Percentiles rank a stretch among this genome's conserved stretches.
phyloP scores from a whole-genome alignment of 164 flowering plant species.

The Stephania yunnanensis region DNA sequence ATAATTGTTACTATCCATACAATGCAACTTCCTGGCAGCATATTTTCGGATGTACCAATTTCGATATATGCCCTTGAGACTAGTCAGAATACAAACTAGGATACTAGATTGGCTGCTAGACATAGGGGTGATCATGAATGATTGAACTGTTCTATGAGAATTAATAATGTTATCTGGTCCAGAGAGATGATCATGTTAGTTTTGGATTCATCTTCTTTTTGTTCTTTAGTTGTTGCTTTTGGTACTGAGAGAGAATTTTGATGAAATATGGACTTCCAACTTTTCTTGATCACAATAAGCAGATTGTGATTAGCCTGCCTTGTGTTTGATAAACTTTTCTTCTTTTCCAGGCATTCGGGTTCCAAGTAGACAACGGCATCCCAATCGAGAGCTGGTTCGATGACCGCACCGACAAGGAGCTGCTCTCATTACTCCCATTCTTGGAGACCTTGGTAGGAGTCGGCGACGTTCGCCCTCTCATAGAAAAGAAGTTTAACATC shows the following conservation, averaged over 20 bases:
- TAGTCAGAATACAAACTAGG: not conserved
- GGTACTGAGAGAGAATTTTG: not conserved
- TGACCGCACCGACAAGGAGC: slow-evolving; percentile 74
- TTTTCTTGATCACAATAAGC: no score
- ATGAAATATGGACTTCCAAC: no score
- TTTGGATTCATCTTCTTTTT: not conserved
- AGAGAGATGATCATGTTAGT: no score
- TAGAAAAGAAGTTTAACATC: slow-evolving; percentile 72
- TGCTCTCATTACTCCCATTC: slow-evolving; percentile 67
- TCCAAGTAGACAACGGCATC: slow-evolving; percentile 96
- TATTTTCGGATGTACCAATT: not conserved
- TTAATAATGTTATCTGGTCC: no score
- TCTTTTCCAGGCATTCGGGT: slow-evolving; percentile 78
- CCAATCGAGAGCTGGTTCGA: slow-evolving; percentile 99
- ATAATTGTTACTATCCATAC: not conserved
- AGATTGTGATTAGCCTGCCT: not conserved
- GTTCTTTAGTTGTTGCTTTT: not conserved
- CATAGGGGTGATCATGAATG: not conserved
- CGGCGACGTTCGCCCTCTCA: slow-evolving; percentile 88
- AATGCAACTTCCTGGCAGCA: no score
- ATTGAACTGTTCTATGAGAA: not conserved
- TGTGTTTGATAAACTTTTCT: not conserved
- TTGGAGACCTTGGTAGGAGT: slow-evolving; percentile 83
- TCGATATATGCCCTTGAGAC: no score
- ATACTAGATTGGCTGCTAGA: not conserved